A percentile compares a stretch with the other conserved stretches of the same genome.
These are phyloP conservation scores for Pestalotiopsis sp. DNA, from an alignment of 2,329 filamentous ascomycete genomes.

Conservation along the genomic window DNA sequence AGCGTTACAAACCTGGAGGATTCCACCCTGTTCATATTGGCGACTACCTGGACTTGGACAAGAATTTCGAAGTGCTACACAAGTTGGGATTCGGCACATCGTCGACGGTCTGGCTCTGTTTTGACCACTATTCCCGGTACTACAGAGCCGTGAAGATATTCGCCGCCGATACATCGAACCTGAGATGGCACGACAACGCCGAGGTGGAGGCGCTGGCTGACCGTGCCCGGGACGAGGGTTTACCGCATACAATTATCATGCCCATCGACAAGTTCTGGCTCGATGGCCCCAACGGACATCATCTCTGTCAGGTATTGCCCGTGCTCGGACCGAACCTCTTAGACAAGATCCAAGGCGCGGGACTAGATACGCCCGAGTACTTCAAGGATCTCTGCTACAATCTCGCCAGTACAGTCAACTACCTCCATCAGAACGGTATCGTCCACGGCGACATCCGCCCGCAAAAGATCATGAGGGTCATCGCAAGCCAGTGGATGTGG, in stretches of 20 bases:
- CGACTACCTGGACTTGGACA: not conserved
- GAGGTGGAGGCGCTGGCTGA: not conserved
- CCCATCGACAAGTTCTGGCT: not conserved
- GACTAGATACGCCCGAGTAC: conserved; percentile 2
- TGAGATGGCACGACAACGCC: not conserved
- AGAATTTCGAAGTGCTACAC: not conserved
- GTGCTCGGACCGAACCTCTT: conserved; percentile 2
- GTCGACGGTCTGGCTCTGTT: conserved; percentile 1
- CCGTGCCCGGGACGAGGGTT: not conserved
- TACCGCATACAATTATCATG: not conserved
- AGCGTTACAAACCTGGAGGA: not conserved
- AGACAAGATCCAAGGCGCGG: not conserved
- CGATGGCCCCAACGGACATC: conserved; percentile 1
- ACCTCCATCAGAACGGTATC: not conserved
- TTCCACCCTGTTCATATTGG: conserved; percentile 3
- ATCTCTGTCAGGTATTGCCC: conserved; percentile 5
- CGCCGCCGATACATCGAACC: not conserved
- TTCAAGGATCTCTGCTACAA: not conserved
- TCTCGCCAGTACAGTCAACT: not conserved
- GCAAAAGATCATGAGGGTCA: conserved; percentile 3
- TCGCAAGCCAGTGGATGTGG: conserved; percentile 1
- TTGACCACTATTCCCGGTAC: not conserved
- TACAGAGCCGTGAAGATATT: conserved; percentile 5
- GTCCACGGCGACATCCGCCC: not conserved
- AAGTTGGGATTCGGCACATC: not conserved